Conservation (phyloP, 768 basidiomycete species). For the Hypholoma fasciculare region DNA sequence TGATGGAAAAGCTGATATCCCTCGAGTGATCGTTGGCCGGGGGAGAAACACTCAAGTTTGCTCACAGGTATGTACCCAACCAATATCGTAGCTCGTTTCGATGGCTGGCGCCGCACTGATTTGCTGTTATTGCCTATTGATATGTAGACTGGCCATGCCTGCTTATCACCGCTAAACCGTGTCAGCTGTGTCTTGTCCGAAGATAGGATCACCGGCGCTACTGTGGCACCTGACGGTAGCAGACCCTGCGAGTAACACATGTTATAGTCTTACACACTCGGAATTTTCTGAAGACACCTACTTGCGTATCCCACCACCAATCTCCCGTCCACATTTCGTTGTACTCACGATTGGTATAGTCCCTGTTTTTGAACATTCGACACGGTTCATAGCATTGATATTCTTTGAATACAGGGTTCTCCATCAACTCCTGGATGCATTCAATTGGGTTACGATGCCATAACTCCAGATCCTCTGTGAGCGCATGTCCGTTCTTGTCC, state of each 20-base stretch:
- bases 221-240: not conserved
- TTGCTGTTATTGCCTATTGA: not conserved
- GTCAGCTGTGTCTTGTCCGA: not conserved
- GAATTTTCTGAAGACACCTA: not conserved
- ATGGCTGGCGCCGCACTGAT: not conserved
- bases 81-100: not conserved
- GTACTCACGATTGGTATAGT: not conserved
- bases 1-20: not conserved
- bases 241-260: not conserved
- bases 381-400: slow-evolving; percentile 27
- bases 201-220: not conserved
- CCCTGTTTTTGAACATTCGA: slow-evolving; percentile 11
- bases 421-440: slow-evolving; percentile 34
- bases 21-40: not conserved
- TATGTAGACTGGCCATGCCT: not conserved
- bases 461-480: slow-evolving; percentile 2
- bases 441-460: slow-evolving; percentile 21
- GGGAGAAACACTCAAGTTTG: not conserved
- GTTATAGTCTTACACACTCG: no score
- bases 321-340: not conserved
- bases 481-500: not conserved
- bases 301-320: not conserved
- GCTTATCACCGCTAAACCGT: not conserved
- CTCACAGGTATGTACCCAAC: not conserved
- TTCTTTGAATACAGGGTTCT: slow-evolving; percentile 29